Conservation (phyloP, 1,139 yeast genomes). For the Spathaspora sp. region DNA sequence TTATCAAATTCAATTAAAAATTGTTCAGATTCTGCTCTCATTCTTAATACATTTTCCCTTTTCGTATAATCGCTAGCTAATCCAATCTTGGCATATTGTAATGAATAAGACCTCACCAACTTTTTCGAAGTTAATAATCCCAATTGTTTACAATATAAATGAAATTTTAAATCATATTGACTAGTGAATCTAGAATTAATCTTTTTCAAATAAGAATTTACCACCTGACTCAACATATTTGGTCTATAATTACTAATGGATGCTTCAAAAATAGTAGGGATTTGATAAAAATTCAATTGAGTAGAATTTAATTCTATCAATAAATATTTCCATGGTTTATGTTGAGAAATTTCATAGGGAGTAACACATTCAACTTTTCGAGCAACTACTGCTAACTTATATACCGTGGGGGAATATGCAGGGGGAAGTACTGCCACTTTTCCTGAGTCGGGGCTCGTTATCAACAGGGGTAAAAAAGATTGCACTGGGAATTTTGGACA, state of each 20-base stretch:
- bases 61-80: slow-evolving; percentile 70
- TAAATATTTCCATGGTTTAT: slow-evolving; percentile 62
- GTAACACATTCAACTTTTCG: slow-evolving; percentile 66
- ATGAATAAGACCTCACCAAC: slow-evolving; percentile 56
- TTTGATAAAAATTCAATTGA: slow-evolving; percentile 61
- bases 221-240: slow-evolving; percentile 16
- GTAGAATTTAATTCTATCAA: slow-evolving; percentile 73
- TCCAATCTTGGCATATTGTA: slow-evolving; percentile 71
- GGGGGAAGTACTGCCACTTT: slow-evolving; percentile 36
- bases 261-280: slow-evolving; percentile 37
- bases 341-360: slow-evolving; percentile 62
- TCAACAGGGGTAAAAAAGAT: slow-evolving; percentile 1
- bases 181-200: slow-evolving; percentile 30
- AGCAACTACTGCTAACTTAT: slow-evolving; percentile 50
- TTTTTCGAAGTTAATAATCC: slow-evolving; percentile 20
- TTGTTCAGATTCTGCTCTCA: slow-evolving; percentile 70
- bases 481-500: slow-evolving; percentile 52
- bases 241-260: slow-evolving; percentile 23
- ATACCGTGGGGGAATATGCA: slow-evolving; percentile 54
- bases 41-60: slow-evolving; percentile 54
- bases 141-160: slow-evolving; percentile 30
- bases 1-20: slow-evolving; percentile 55
- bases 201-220: slow-evolving; percentile 12
- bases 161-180: slow-evolving; percentile 39
- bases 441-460: slow-evolving; percentile 8